Conservation (phyloP, 83 land plant genomes). For the Picea mariana region DNA sequence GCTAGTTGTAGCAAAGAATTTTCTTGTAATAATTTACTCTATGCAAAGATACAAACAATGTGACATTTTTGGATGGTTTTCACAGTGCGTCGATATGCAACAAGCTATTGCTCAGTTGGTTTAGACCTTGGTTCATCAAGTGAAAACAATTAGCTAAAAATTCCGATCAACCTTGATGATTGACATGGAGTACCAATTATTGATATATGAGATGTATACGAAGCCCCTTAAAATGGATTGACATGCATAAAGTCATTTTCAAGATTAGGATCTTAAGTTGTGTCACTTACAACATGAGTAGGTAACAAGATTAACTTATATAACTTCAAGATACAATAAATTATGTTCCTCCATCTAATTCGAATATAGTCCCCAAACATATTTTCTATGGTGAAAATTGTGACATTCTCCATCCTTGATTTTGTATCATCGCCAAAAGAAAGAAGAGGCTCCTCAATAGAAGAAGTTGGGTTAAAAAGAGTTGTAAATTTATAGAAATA, state of each 20-base stretch:
- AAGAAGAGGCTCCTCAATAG: conserved; percentile 87
- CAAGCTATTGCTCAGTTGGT: conserved; percentile 94
- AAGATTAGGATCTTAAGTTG: conserved; percentile 77
- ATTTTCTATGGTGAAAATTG: conserved; percentile 93
- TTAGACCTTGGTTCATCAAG: conserved; percentile 95
- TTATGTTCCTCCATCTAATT: conserved; percentile 94
- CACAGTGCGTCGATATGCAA: conserved; percentile 91
- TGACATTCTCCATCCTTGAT: conserved; percentile 91
- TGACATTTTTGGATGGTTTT: conserved; percentile 95
- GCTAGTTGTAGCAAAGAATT: conserved; percentile 84
- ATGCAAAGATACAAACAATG: conserved; percentile 88
- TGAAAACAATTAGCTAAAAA: conserved; percentile 92
- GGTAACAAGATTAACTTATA: conserved; percentile 96
- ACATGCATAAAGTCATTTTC: conserved; percentile 57
- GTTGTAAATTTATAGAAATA: conserved; percentile 98
- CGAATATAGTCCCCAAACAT: conserved; percentile 89
- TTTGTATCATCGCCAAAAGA: conserved; percentile 97
- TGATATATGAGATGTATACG: conserved; percentile 45
- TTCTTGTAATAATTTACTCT: conserved; percentile 93
- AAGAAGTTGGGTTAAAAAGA: conserved; percentile 69
- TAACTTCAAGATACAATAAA: conserved; percentile 89
- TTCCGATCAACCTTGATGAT: conserved; percentile 94
- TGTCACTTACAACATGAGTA: conserved; percentile 88
- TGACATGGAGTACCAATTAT: conserved; percentile 74
- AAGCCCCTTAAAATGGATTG: conserved; percentile 49